A percentile compares a stretch with the other conserved stretches of the same genome.
Evolutionary conservation across 805 yeast genomes (phyloP).

Genomic region (Ogataea glucozyma): DNA sequence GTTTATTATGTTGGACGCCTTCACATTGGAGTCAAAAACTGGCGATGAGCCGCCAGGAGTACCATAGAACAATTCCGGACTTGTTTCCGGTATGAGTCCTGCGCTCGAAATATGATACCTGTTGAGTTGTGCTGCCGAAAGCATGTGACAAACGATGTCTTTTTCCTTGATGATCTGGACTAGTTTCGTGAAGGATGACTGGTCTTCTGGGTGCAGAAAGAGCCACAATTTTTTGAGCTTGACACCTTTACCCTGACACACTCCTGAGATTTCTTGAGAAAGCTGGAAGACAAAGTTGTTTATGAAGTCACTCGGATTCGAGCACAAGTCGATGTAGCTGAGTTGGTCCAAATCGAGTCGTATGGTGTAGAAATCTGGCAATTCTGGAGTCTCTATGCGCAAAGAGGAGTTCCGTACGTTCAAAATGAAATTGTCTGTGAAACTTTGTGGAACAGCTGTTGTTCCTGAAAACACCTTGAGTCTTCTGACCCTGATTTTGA

Average conservation of each 20-base stretch:
- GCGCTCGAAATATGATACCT: not conserved
- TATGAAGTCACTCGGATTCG: constrained; percentile 11
- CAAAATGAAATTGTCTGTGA: constrained; percentile 10
- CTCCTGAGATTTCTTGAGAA: constrained; percentile 10
- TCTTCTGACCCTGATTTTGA: constrained; percentile 4
- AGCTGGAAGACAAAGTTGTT: constrained; percentile 11
- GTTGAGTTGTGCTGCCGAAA: constrained; percentile 7
- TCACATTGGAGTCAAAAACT: constrained; percentile 12
- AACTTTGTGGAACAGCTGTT: constrained; percentile 8
- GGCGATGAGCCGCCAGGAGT: not conserved
- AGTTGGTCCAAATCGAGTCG: constrained; percentile 9
- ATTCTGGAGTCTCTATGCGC: not conserved
- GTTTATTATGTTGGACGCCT: constrained; percentile 13
- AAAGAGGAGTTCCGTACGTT: not conserved
- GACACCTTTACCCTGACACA: constrained; percentile 4
- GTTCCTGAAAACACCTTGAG: constrained; percentile 10
- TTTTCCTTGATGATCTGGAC: not conserved
- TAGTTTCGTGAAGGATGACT: constrained; percentile 8
- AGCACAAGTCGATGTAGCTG: constrained; percentile 15
- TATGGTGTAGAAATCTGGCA: not conserved
- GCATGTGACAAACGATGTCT: constrained; percentile 9
- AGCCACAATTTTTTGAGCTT: constrained; percentile 15
- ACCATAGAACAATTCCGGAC: constrained; percentile 17
- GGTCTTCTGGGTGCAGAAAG: constrained; percentile 11
- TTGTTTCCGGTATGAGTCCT: constrained; percentile 7